A percentile compares a stretch with the other conserved stretches of the same genome.
phyloP scores from a whole-genome alignment of 2,329 filamentous ascomycete species.

The Sordariomycetes sp. region DNA sequence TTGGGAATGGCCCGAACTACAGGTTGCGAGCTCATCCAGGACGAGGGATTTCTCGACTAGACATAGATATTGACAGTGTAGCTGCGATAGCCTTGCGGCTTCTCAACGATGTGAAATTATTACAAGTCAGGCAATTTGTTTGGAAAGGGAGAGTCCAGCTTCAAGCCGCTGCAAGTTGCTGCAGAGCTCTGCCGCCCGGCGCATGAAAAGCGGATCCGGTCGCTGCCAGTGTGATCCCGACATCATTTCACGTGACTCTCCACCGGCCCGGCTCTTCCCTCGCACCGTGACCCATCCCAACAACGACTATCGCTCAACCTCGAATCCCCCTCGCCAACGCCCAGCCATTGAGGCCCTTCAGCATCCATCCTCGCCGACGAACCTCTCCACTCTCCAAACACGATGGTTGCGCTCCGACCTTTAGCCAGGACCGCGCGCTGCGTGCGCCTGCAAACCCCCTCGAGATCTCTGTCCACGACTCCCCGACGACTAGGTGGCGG shows the following conservation, averaged over 20 bases:
- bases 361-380: constrained; percentile 7
- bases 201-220: neutral
- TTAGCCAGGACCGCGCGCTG: constrained; percentile 25
- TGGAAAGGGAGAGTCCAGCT: no score
- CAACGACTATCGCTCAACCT: constrained; percentile 8
- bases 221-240: neutral
- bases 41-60: no score
- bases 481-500: constrained; percentile 29
- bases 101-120: no score
- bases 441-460: constrained; percentile 15
- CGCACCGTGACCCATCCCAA: constrained; percentile 8
- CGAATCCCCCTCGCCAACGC: neutral
- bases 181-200: neutral
- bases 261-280: constrained; percentile 2
- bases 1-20: no score
- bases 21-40: no score
- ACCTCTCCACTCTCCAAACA: constrained; percentile 1
- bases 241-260: neutral
- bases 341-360: constrained; percentile 2
- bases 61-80: no score
- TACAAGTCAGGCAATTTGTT: no score
- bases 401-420: constrained; percentile 26
- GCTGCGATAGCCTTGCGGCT: no score
- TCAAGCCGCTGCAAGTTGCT: no score
- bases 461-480: constrained; percentile 34